Conservation (phyloP, 1,139 yeast genomes). For the Pneumocystis wakefieldiae region DNA sequence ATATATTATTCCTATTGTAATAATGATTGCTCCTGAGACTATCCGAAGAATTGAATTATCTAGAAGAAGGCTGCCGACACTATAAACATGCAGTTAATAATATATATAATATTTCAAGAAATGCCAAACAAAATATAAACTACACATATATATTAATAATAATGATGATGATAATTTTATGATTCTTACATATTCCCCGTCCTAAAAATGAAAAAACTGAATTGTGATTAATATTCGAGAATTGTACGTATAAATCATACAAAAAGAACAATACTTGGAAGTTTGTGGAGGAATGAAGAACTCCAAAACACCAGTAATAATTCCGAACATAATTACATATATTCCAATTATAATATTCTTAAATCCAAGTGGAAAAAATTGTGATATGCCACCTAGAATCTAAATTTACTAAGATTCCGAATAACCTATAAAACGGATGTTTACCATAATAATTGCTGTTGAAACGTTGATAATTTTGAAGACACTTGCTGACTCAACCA, state of each 20-base stretch:
- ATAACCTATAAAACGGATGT: neutral
- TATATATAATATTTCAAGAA: neutral
- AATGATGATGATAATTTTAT: neutral
- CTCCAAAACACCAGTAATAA: neutral
- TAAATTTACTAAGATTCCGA: neutral
- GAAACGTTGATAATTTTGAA: slow-evolving; percentile 49
- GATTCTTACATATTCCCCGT: neutral
- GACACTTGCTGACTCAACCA: slow-evolving; percentile 23
- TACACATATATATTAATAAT: neutral
- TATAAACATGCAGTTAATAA: neutral
- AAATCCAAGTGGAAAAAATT: slow-evolving; percentile 34
- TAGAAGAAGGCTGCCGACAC: neutral
- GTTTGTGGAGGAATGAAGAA: neutral
- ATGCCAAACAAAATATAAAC: neutral
- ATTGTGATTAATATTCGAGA: neutral
- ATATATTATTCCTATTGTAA: neutral
- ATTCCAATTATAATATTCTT: slow-evolving; percentile 31
- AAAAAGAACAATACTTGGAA: neutral
- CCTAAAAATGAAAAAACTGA: neutral
- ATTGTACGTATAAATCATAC: neutral
- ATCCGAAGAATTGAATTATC: neutral
- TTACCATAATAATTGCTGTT: slow-evolving; percentile 42
- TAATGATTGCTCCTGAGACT: neutral
- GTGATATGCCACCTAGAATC: slow-evolving; percentile 39
- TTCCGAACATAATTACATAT: slow-evolving; percentile 40